Evolutionary conservation across 352 stramenopile genomes (phyloP), one percentile per base, ranked within the genome.

Genomic region (Bremia lactucae): DNA sequence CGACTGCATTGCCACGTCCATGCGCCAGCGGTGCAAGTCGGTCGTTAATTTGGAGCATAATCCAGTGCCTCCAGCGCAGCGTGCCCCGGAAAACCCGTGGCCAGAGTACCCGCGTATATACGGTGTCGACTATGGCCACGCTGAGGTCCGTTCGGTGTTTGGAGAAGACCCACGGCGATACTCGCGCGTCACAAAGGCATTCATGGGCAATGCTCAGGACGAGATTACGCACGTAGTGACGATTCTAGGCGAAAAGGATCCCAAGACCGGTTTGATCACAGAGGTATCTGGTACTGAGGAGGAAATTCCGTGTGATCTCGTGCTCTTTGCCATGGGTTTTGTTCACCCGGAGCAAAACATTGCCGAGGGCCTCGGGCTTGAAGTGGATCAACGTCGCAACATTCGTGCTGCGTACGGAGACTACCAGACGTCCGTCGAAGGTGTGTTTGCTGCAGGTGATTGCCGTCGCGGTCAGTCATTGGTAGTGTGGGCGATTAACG

Each of bases 401-500:
- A 96, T 90, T 38, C 73, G 69, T 25, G 93, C 95, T 22, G 63
- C 75, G 7, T 97, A 98, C 49, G 94, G 94, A 26, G 65, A 97
- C 47, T 98, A 92, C 66, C 73, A 88, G 51, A 98, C 94, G 22
- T 96, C 80, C 14, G 60, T 93, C 2, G 90, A 97, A 55, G 94
- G 94, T 42, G 93, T 98, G 40, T 98, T 98, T 68, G 94, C 95
- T 15, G 94, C 88, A 25, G 95, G 95, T 5, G 95, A 98, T 78
- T 98, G 95, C 68, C 84, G 95, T 36, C 82, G 95, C 26, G 94
- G 95, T 26, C 95, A 98, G 68, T 97, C 83, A 46, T 79, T 98
- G 18, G 95, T 98, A 16, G 95, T 98, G 15, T 98, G 95, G 95
- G 95, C 95, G 5, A 98, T 98, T 64, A 93, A 98, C 55, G 95